These are phyloP conservation scores for Polygonum aviculare DNA, from an alignment of 148 eudicot species.

Conservation along the genomic window DNA sequence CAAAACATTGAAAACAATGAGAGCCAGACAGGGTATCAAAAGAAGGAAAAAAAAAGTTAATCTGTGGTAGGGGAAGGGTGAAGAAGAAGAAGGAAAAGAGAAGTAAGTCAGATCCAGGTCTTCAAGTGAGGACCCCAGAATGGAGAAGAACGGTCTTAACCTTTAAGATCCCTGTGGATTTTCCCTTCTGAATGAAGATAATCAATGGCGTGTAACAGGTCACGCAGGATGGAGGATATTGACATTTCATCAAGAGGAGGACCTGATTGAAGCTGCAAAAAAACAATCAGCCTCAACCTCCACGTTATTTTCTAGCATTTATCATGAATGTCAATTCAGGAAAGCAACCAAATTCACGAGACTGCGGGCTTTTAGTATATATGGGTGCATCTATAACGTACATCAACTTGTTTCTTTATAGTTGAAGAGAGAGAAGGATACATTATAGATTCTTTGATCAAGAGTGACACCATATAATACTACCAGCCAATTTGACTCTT, in stretches of 20 bases:
- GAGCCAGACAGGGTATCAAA: neutral
- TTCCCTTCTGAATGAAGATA: constrained; percentile 94
- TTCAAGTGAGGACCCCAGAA: neutral
- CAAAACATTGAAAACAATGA: neutral
- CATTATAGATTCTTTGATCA: neutral
- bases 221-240: constrained; percentile 82
- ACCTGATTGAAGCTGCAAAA: constrained; percentile 84
- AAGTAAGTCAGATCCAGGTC: neutral
- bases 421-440: neutral
- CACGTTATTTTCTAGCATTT: neutral
- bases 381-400: neutral
- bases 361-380: neutral
- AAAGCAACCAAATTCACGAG: neutral
- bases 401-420: neutral
- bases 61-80: neutral
- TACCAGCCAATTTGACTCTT: neutral
- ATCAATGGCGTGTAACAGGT: constrained; percentile 90
- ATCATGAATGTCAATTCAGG: neutral
- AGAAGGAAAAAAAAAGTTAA: neutral
- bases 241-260: constrained; percentile 91
- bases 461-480: neutral
- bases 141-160: constrained; percentile 19
- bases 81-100: neutral
- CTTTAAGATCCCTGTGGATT: constrained; percentile 96
- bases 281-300: constrained; percentile 16